Base-by-base conservation (phyloP, 305 asterid species). In the Fraxinus velutina region DNA sequence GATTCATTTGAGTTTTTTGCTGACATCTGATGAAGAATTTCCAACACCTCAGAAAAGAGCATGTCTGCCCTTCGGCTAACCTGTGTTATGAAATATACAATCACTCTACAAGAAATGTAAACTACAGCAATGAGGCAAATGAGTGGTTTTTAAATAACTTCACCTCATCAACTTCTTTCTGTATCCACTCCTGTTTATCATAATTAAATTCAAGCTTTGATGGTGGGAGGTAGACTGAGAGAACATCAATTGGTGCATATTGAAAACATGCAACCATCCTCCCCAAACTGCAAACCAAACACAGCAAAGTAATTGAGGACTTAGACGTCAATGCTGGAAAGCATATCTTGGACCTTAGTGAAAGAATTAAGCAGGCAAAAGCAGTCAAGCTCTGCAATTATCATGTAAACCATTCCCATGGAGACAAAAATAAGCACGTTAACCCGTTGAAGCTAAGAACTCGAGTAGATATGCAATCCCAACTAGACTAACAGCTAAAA, bases 231-330 rank as follows among this genome's bases (percentile, higher is more conserved):
- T 85, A 82, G 75, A 93, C 94, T 76, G 97, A 89, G 77, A 89
- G 92, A 81, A 93, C 96, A 80, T 62, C 84, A 78, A 93, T 90
- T 64, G 98, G 93, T 78, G 97, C 92, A 89, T 91, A 93, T 76
- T 88, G 87, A 57, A 93, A 93, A 85, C 98, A 93, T 84, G 97
- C 97, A 70, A 89, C 91, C 97, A 89, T 89, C 84, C 90, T 91
- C 84, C 97, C 98, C 81, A 87, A 90, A 81, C 98, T 93, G 93
- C 88, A 85, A 15, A 64, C 30, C 44, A 13, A 80, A 71, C 52
- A 85, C 82, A 84, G 81, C 32, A 37, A 83, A 83, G 60, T 76
- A 57, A 85, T 79, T 80, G 78, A 80, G 74, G 39, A 34, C 15
- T 37, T 73, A 64, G 6, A 82, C 9, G 50, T 33, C 60, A 76